Evolutionary conservation across 1,284 basidiomycete species (phyloP).

Genomic region (Flammula alnicola): DNA sequence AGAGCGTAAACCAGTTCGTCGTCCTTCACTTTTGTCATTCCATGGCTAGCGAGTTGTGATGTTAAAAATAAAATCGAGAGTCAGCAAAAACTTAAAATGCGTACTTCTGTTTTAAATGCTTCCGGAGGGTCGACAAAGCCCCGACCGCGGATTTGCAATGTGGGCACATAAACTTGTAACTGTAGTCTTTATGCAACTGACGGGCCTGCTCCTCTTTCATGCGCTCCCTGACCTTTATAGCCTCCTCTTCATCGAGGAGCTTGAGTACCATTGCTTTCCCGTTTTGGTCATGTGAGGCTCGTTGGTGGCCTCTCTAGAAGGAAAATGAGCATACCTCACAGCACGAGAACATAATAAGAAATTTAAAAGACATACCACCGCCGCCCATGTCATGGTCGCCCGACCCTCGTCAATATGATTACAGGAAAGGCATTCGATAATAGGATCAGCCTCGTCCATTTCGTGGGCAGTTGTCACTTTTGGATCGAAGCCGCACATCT

Average conservation of each 20-base stretch:
- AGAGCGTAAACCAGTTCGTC: neutral
- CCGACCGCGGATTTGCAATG: neutral
- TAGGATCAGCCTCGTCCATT: slow-evolving; percentile 3
- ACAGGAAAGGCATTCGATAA: slow-evolving; percentile 6
- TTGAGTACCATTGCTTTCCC: neutral
- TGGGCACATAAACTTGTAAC: neutral
- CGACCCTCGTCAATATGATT: slow-evolving; percentile 1
- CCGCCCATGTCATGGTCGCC: slow-evolving; percentile 7
- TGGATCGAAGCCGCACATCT: slow-evolving; percentile 3
- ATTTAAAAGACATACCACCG: slow-evolving; percentile 6
- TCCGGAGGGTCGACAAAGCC: neutral
- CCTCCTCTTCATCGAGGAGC: neutral
- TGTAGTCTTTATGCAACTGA: neutral
- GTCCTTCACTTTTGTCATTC: neutral
- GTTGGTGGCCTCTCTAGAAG: neutral
- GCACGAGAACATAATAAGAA: neutral
- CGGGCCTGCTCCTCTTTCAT: slow-evolving; percentile 1
- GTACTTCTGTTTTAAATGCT: slow-evolving; percentile 2
- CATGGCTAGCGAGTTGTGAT: neutral
- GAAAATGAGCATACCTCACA: neutral
- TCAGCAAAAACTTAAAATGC: neutral
- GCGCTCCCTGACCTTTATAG: slow-evolving; percentile 2
- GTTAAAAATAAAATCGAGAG: neutral
- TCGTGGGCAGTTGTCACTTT: neutral
- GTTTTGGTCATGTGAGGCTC: neutral